A percentile compares a stretch with the other conserved stretches of the same genome.
phyloP scores from a whole-genome alignment of 139 green algal genomes.

The Tetradesmus lagerheimii region DNA sequence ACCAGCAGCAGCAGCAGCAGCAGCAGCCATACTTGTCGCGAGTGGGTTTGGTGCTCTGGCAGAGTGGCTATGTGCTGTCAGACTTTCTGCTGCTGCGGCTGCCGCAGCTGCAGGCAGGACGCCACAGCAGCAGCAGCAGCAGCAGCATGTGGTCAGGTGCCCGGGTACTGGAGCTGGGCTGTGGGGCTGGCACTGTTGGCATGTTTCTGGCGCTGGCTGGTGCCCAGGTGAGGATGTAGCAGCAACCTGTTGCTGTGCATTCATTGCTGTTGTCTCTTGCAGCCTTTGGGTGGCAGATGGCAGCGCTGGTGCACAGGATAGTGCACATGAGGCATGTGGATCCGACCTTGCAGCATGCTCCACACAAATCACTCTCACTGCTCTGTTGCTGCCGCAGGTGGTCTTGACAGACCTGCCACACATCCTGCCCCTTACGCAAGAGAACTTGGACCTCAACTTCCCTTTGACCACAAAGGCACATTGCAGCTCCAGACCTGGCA shows the following conservation, averaged over 20 bases:
- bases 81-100: conserved; percentile 33
- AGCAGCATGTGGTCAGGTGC: conserved; percentile 4
- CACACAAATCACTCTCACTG: too few relatives aligned
- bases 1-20: background rate
- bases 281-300: too few relatives aligned
- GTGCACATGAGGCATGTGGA: too few relatives aligned
- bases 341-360: too few relatives aligned
- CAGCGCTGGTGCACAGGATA: background rate
- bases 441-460: conserved; percentile 58
- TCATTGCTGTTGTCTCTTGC: too few relatives aligned
- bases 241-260: background rate
- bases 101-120: background rate
- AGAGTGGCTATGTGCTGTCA: conserved; percentile 41
- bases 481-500: background rate
- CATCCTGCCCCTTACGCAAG: conserved; percentile 54
- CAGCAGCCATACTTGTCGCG: conserved; percentile 1
- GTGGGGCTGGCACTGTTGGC: conserved; percentile 26
- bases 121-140: background rate
- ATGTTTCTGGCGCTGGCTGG: conserved; percentile 44
- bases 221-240: background rate
- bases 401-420: conserved; percentile 45
- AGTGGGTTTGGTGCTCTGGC: conserved; percentile 39
- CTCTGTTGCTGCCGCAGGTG: background rate
- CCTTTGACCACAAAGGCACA: conserved; percentile 28
- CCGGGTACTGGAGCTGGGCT: conserved; percentile 33